A percentile compares a stretch with the other conserved stretches of the same genome.
These are phyloP conservation scores for Malus orientalis DNA, from an alignment of 306 rosid genomes.

Conservation along the genomic window DNA sequence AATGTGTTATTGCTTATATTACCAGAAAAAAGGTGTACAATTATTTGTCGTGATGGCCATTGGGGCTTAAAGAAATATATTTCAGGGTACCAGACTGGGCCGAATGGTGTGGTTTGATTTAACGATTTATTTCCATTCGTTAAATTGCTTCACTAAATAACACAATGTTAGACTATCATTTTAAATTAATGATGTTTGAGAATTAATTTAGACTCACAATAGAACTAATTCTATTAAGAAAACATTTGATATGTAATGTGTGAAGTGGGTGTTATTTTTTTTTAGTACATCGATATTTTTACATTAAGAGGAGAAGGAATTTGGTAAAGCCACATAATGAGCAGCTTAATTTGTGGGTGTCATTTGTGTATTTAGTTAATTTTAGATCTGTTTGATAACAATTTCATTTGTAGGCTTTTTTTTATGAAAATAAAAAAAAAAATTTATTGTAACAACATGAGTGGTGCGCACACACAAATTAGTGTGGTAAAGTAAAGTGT, in stretches of 20 bases:
- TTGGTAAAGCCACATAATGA: rapidly evolving
- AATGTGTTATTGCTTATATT: slow-evolving; percentile 7
- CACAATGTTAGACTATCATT: too few species aligned
- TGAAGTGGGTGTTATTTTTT: too few species aligned
- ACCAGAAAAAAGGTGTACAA: background rate
- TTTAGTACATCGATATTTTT: too few species aligned
- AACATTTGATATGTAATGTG: too few species aligned
- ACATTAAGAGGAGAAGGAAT: rapidly evolving
- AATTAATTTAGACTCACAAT: background rate
- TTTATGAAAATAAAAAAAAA: too few species aligned
- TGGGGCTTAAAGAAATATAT: background rate
- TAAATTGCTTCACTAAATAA: too few species aligned
- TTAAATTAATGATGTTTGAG: background rate
- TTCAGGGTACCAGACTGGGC: too few species aligned
- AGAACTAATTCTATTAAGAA: too few species aligned
- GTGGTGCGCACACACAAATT: background rate
- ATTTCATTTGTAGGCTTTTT: too few species aligned
- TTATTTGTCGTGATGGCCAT: background rate
- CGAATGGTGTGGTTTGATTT: background rate
- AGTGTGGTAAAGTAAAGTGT: background rate
- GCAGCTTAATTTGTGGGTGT: too few species aligned
- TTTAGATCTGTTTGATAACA: too few species aligned
- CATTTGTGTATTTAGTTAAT: too few species aligned
- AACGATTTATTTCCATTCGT: background rate
- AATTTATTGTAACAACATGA: background rate